Base-by-base conservation (phyloP, 2,329 filamentous ascomycete genomes). In the Penicillium hordei region DNA sequence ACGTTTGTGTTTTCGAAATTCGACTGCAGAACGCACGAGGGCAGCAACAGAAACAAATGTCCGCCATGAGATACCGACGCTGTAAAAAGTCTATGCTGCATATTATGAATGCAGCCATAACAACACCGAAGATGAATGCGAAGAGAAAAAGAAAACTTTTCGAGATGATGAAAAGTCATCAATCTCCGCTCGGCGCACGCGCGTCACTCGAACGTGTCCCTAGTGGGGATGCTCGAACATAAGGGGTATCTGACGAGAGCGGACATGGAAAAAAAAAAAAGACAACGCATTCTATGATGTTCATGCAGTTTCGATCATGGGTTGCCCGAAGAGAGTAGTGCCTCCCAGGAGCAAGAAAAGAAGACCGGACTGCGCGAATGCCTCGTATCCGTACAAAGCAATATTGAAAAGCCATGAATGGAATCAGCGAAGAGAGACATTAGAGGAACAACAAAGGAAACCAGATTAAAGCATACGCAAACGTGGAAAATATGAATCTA, bases 271-370 rank as follows among this genome's bases (percentile, higher is more conserved):
- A 73, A 75, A 74, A 74, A 74, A 74, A 74, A 69, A 71, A 75
- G 70, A 73, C 75, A 81, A 79, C 78, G 78, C 79, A 78, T 75
- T 81, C 78, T 81, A 81, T 80, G 74, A 77, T 78, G 73, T 75
- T 74, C 74, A 77, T 76, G 75, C 75, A 76, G 74, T 71, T 69
- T 71, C 68, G 69, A 71, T 67, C 67, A 68, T 65, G 64, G 39
- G 48, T 70, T 68, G 69, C 70, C 66, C 65, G 60, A 63, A 62
- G 62, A 62, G 62, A 63, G 58, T 63, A 27, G 8, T 19, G 23
- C 57, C 52, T 59, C 67, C 64, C 63, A 62, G 60, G 61, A 70
- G 68, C 68, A 71, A 64, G 55, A 63, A 62, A 66, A 61, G 62
- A 67, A 67, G 64, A 72, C 68, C 70, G 66, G 67, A 69, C 70